Evolutionary conservation across 805 yeast genomes (phyloP), one percentile per base, ranked within the genome.

Genomic region (Sugiyamaella qingdaonensis): DNA sequence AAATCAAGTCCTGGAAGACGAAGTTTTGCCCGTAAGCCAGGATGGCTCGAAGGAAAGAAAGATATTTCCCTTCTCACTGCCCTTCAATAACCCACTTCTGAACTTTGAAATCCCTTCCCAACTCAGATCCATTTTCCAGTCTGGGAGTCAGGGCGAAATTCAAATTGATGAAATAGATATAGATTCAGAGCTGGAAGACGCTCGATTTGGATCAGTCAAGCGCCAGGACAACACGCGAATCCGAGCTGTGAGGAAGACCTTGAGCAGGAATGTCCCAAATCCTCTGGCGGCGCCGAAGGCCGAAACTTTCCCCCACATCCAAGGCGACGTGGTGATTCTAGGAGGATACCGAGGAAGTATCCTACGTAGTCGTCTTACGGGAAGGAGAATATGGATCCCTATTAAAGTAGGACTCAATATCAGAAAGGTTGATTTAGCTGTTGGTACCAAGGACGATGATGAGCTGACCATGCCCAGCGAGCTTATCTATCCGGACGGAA

Each of bases 311-410:
- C 67, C 68, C 7, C 78, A 78, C 24, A 60, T 89, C 1, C 84
- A 82, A 19, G 97, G 97, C 3, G 90, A 90, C 63, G 76, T 91
- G 1, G 79, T 91, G 1, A 73, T 91, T 1, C 54, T 91, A 67
- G 97, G 97, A 4, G 97, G 97, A 0, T 91, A 86, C 68, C 74
- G 97, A 61, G 97, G 97, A 1, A 81, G 89, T 44, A 79, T 85
- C 4, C 69, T 91, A 49, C 67, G 92, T 43, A 94, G 88, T 62
- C 63, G 79, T 0, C 71, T 71, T 10, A 84, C 95, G 0, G 68
- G 74, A 11, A 79, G 83, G 55, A 73, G 92, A 49, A 78, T 86
- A 1, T 91, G 97, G 97, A 80, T 90, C 39, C 97, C 97, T 0
- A 67, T 77, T 21, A 85, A 86, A 61, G 96, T 92, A 0, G 96